A percentile compares a stretch with the other conserved stretches of the same genome.
These are phyloP conservation scores for Ligustrum vulgare DNA, from an alignment of 257 asterid species.

Conservation along the genomic window DNA sequence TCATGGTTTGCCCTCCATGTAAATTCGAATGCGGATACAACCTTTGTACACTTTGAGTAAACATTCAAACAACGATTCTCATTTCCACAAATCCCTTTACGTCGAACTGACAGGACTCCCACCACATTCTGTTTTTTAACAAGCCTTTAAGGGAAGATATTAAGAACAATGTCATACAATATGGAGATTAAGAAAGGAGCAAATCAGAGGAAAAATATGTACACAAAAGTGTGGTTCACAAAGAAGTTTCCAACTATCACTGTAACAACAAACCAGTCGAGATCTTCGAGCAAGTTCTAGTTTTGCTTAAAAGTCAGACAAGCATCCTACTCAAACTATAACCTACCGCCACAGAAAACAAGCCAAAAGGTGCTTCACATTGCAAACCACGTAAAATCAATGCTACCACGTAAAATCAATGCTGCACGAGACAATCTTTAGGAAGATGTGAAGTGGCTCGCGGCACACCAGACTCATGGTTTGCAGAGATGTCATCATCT, in stretches of 20 bases:
- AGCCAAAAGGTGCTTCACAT: not conserved
- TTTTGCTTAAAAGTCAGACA: not conserved
- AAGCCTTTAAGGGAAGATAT: not conserved
- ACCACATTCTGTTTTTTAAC: not conserved
- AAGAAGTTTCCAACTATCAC: not conserved
- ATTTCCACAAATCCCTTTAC: too few species aligned
- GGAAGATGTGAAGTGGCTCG: conserved; percentile 38
- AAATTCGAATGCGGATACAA: too few species aligned
- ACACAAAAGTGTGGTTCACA: not conserved
- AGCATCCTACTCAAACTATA: not conserved
- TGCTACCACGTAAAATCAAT: conserved; percentile 26
- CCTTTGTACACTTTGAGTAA: too few species aligned
- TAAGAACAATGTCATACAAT: not conserved
- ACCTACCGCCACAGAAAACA: not conserved
- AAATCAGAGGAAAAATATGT: not conserved
- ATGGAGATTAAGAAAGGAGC: not conserved
- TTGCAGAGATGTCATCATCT: conserved; percentile 15
- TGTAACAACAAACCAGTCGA: not conserved
- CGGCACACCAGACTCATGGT: conserved; percentile 30
- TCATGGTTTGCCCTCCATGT: too few species aligned
- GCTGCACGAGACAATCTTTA: conserved; percentile 49
- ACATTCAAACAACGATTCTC: too few species aligned
- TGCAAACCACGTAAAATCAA: conserved; percentile 12
- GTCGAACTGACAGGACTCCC: too few species aligned
- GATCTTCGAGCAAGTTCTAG: not conserved